A percentile compares a stretch with the other conserved stretches of the same genome.
Evolutionary conservation across 805 yeast genomes (phyloP).

Genomic region (Candida stauntonica): DNA sequence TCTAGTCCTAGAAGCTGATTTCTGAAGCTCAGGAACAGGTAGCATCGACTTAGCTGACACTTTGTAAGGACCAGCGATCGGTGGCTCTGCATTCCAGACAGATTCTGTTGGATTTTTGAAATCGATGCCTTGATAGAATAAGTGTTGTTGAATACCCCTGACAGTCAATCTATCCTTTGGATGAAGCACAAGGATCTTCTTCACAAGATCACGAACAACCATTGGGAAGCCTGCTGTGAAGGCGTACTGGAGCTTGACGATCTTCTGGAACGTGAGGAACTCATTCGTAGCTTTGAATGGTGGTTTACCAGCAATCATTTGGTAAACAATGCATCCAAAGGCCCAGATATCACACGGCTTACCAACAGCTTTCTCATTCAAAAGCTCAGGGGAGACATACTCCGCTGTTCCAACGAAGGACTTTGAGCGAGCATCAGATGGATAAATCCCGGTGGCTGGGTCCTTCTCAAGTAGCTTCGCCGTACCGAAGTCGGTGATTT

Average conservation of each 20-base stretch:
- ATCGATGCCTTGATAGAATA: slow-evolving; percentile 52
- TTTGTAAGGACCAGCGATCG: slow-evolving; percentile 67
- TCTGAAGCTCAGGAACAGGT: slow-evolving; percentile 52
- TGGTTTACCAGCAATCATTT: slow-evolving; percentile 91
- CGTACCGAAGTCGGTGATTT: slow-evolving; percentile 82
- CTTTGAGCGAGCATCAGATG: slow-evolving; percentile 63
- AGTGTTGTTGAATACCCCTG: slow-evolving; percentile 54
- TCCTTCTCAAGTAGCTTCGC: slow-evolving; percentile 62
- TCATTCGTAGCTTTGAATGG: slow-evolving; percentile 85
- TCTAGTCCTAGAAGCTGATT: slow-evolving; percentile 14
- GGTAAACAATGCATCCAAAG: slow-evolving; percentile 92
- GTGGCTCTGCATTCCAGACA: slow-evolving; percentile 58
- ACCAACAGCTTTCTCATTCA: slow-evolving; percentile 77
- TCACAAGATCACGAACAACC: slow-evolving; percentile 66
- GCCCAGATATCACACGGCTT: slow-evolving; percentile 98
- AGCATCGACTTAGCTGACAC: slow-evolving; percentile 76
- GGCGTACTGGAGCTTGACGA: slow-evolving; percentile 74
- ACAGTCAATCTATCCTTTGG: slow-evolving; percentile 62
- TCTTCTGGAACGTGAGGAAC: slow-evolving; percentile 76
- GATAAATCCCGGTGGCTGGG: slow-evolving; percentile 46
- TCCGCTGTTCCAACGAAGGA: slow-evolving; percentile 88
- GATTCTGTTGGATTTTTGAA: slow-evolving; percentile 45
- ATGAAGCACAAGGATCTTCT: slow-evolving; percentile 57
- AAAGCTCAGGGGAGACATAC: slow-evolving; percentile 75
- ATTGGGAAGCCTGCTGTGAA: slow-evolving; percentile 83